Base-by-base conservation (phyloP, 768 basidiomycete species). In the Leccinum variicolor region DNA sequence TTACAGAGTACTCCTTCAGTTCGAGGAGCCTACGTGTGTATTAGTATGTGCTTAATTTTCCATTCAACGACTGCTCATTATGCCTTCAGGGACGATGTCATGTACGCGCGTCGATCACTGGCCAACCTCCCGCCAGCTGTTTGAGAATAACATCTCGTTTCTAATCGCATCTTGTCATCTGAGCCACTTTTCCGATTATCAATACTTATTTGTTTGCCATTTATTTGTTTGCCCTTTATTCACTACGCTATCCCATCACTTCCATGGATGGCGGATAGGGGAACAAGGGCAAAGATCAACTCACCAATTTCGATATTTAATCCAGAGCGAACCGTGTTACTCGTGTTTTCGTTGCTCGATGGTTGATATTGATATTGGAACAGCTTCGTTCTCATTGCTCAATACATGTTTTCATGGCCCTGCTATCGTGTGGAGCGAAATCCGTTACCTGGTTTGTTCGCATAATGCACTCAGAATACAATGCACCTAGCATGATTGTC, bases 281-380 rank as follows among this genome's bases (percentile, higher is more conserved):
- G 87, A 90, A 90, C 86, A 65, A 84, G 82, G 87, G 89, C 86
- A 85, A 61, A 89, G 75, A 88, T 80, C 58, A 62, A 84, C 15
- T 25, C 57, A 17, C 69, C 43, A 9, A 53, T 26, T 43, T 60
- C 34, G 47, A 58, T 56, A 45, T 52, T 50, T 47, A 31, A 63
- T 57, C 17, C 19, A 51, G 31, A 55, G 62, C 65, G 67, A 68
- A 70, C 61, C 62, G 52, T 49, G 17, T 0, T 29, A 1, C 23
- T 50, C 10, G 21, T 61, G 56, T 61, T 65, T 65, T 54, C 61
- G 64, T 56, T 57, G 21, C 48, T 59, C 29, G 48, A 34, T 47
- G 50, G 56, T 68, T 59, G 34, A 55, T 54, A 55, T 68, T 59
- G 34, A 55, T 54, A 58, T 46, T 64, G 68, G 68, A 57, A 69